phyloP scores from a whole-genome alignment of 1,139 yeast genomes.

The Taphrina pruni region DNA sequence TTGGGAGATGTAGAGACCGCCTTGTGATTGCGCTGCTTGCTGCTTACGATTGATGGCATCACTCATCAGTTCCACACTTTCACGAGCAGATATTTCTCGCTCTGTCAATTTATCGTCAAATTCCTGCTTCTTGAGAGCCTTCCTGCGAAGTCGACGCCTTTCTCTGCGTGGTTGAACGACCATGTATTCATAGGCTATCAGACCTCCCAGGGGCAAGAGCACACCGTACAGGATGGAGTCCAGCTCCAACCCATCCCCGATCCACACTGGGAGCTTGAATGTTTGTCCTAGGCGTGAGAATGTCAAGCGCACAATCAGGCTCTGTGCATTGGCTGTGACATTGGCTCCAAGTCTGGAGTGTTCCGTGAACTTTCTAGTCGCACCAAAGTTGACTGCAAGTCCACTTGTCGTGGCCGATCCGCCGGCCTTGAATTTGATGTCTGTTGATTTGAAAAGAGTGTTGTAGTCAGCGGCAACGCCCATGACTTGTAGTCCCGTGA shows the following conservation, averaged over 20 bases:
- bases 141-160: conserved; percentile 5
- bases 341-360: conserved; percentile 28
- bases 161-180: conserved; percentile 37
- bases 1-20: conserved; percentile 17
- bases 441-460: conserved; percentile 21
- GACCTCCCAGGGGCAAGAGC: conserved; percentile 34
- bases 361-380: conserved; percentile 38
- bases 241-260: conserved; percentile 35
- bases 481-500: conserved; percentile 36
- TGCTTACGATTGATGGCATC: conserved; percentile 30
- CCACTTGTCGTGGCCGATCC: conserved; percentile 40
- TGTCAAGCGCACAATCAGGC: conserved; percentile 27
- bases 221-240: conserved; percentile 40
- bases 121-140: conserved; percentile 22
- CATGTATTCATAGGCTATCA: conserved; percentile 35
- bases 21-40: conserved; percentile 16
- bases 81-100: conserved; percentile 30
- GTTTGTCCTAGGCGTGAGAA: conserved; percentile 41
- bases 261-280: conserved; percentile 38
- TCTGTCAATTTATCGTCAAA: conserved; percentile 29
- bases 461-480: conserved; percentile 40
- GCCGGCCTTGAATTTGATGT: conserved; percentile 35
- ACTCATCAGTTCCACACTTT: conserved; percentile 32
- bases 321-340: conserved; percentile 32
- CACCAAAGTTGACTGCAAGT: conserved; percentile 32